These are phyloP conservation scores for Candida pseudofarinosa DNA, from an alignment of 805 yeast species.

Conservation along the genomic window DNA sequence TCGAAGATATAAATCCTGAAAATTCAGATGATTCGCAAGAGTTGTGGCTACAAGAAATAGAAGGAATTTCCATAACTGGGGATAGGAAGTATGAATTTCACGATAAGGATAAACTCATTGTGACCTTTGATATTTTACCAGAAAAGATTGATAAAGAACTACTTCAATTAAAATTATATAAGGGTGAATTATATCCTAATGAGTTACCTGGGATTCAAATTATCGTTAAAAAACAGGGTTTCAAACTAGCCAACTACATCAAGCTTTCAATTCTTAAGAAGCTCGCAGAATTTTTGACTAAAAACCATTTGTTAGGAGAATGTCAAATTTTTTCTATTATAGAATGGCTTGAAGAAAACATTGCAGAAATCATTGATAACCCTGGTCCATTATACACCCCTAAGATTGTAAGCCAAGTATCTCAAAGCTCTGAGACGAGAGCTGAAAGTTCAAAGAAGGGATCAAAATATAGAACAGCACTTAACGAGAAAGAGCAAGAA, in stretches of 20 bases:
- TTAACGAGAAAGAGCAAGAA: neutral
- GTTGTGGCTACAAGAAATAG: slow-evolving; percentile 74
- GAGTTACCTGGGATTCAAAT: slow-evolving; percentile 66
- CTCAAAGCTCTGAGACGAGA: neutral
- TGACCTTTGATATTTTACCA: slow-evolving; percentile 14
- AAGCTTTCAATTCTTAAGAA: slow-evolving; percentile 53
- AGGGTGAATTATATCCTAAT: slow-evolving; percentile 51
- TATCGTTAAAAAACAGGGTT: slow-evolving; percentile 35
- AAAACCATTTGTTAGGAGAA: slow-evolving; percentile 56
- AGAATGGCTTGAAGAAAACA: slow-evolving; percentile 74
- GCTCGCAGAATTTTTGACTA: slow-evolving; percentile 40
- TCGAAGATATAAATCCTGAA: slow-evolving; percentile 13
- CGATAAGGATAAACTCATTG: slow-evolving; percentile 31
- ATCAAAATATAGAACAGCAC: neutral
- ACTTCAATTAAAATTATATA: slow-evolving; percentile 22
- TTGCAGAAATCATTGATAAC: slow-evolving; percentile 52
- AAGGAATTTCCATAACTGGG: slow-evolving; percentile 60
- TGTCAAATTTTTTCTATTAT: slow-evolving; percentile 63
- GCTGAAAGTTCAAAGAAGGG: slow-evolving; percentile 12
- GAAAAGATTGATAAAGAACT: slow-evolving; percentile 13
- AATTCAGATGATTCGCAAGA: slow-evolving; percentile 30
- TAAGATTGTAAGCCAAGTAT: slow-evolving; percentile 1
- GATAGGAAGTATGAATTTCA: slow-evolving; percentile 8
- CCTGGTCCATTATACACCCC: slow-evolving; percentile 62
- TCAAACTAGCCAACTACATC: slow-evolving; percentile 65